phyloP scores from a whole-genome alignment of 176 grass and related monocot species.

The Eremochloa ophiuroides region DNA sequence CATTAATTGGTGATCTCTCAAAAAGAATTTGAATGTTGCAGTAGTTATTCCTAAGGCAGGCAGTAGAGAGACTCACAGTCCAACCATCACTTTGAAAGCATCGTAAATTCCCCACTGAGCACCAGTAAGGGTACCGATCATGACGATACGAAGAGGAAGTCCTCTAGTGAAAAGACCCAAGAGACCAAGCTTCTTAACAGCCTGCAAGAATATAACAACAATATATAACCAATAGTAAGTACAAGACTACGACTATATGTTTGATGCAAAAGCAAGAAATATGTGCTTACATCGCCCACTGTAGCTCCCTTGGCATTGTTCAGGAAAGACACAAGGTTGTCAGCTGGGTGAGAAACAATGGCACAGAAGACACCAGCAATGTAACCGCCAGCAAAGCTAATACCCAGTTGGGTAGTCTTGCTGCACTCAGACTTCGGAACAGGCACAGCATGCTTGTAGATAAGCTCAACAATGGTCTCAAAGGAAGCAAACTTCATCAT shows the following conservation, averaged over 20 bases:
- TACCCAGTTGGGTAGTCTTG: constrained; percentile 66
- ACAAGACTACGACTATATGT: neutral
- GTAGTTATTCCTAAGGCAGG: neutral
- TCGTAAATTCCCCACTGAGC: constrained; percentile 99
- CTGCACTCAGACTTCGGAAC: constrained; percentile 75
- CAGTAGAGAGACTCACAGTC: constrained; percentile 65
- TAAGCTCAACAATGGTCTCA: constrained; percentile 74
- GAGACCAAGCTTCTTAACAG: constrained; percentile 81
- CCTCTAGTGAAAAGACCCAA: constrained; percentile 86
- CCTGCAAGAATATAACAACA: constrained; percentile 41
- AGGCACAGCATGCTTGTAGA: constrained; percentile 84
- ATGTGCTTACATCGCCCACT: constrained; percentile 70
- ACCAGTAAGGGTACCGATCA: constrained; percentile 92
- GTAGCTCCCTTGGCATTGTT: constrained; percentile 98
- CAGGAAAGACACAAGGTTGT: constrained; percentile 90
- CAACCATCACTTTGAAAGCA: constrained; percentile 92
- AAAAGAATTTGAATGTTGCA: neutral
- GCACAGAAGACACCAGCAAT: constrained; percentile 93
- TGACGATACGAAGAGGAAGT: constrained; percentile 93
- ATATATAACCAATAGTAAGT: neutral
- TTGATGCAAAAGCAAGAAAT: neutral
- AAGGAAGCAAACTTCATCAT: constrained; percentile 99
- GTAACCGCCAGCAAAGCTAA: constrained; percentile 85
- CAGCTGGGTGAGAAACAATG: constrained; percentile 87
- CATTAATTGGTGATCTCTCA: constrained; percentile 3